Base-by-base conservation (phyloP, 2,329 filamentous ascomycete genomes). In the Trichoderma lentiforme region DNA sequence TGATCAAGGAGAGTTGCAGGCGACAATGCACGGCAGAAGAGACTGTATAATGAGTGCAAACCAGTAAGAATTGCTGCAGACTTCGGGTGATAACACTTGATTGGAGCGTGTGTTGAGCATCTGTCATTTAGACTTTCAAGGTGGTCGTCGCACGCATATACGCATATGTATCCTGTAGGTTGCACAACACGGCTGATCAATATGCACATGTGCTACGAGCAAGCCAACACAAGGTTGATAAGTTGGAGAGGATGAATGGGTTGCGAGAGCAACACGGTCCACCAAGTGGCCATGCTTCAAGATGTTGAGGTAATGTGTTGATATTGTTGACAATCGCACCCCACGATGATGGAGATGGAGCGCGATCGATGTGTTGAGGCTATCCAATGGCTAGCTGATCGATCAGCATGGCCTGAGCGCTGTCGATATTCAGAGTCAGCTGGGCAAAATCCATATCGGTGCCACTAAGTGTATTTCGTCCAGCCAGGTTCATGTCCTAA, bases 91-190 rank as follows among this genome's bases (percentile, higher is more conserved):
- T 51, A 12, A 32, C 28, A n/a, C 24, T 51, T 18, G 26, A 15
- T 15, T n/a, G 60, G 34, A 15, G 60, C 11, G 12, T 34, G 3
- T 39, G 39, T 28, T 63, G 60, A 64, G 30, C 26, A 12, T 26
- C 34, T 57, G 32, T 28, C 34, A 36, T 28, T 26, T 21, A 51
- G 32, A 43, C 24, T 36, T 34, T 34, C 8, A 47, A 69, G 47
- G 18, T 32, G 34, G 76, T 77, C n/a, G 76, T 77, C n/a, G 77
- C 77, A 4, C 76, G 76, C 21, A 78, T 77, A 76, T 32, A 4
- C 76, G 76, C 21, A 78, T 76, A 76, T 32, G 28, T 58, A 58
- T 32, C 9, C 72, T 76, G 76, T 77, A 62, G 26, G 74, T 72
- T 2, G 3, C 15, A 66, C 63, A 39, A n/a, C 63, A 62, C 53